These are phyloP conservation scores for Triticum urartu DNA, from an alignment of 176 grass and related monocot genomes.

Conservation along the genomic window DNA sequence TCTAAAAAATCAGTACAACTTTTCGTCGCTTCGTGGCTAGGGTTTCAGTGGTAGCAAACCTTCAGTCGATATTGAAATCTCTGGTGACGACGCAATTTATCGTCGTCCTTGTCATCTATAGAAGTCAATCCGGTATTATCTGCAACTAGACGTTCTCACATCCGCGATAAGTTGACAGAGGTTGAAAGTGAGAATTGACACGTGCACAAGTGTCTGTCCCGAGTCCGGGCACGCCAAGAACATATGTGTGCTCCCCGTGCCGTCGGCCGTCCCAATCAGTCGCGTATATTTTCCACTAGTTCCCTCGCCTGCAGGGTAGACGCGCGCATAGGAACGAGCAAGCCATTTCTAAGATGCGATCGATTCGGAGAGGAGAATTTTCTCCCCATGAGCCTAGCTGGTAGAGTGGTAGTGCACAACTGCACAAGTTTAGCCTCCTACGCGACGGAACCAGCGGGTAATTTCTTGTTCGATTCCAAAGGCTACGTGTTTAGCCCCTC, in stretches of 20 bases:
- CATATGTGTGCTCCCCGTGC: background rate
- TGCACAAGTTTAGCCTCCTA: no score
- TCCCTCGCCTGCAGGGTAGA: constrained; percentile 31
- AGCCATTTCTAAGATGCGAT: constrained; percentile 34
- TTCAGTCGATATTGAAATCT: background rate
- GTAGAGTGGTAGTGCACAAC: no score
- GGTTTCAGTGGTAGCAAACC: no score
- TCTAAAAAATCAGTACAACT: no score
- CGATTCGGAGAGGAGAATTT: constrained; percentile 14
- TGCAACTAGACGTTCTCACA: background rate
- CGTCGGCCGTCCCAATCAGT: constrained; percentile 21
- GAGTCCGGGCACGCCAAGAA: background rate
- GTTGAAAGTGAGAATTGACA: background rate
- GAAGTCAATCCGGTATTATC: background rate
- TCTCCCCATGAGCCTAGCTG: background rate
- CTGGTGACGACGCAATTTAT: background rate
- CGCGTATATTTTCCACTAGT: constrained; percentile 8
- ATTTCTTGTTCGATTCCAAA: background rate
- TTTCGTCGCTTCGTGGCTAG: no score
- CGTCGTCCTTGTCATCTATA: background rate
- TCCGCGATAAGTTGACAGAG: background rate
- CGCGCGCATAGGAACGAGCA: constrained; percentile 20
- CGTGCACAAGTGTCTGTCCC: background rate
- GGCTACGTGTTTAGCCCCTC: background rate
- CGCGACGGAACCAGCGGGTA: background rate